Evolutionary conservation across 257 asterid genomes (phyloP).

Genomic region (Capsicum pubescens): DNA sequence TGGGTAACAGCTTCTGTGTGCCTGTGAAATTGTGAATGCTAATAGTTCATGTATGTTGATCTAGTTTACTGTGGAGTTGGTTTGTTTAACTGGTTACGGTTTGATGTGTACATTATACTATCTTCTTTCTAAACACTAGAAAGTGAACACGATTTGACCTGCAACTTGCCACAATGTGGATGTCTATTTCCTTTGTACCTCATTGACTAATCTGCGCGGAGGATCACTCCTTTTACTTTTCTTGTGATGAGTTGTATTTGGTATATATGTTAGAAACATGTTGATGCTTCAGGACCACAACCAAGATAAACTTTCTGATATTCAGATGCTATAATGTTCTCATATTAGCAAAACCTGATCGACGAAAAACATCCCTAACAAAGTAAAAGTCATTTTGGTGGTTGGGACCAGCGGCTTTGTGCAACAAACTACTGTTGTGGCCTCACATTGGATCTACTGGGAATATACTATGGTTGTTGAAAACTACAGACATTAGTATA

Average conservation of each 20-base stretch:
- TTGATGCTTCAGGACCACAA: constrained; percentile 45
- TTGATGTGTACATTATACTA: constrained; percentile 32
- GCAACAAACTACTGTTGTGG: not conserved
- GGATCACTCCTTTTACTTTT: constrained; percentile 30
- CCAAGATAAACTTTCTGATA: constrained; percentile 23
- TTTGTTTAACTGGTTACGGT: constrained; percentile 16
- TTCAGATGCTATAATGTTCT: not conserved
- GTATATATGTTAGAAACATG: constrained; percentile 13
- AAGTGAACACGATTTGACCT: constrained; percentile 23
- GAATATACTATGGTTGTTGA: constrained; percentile 1
- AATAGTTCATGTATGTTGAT: constrained; percentile 21
- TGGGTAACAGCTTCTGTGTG: constrained; percentile 32
- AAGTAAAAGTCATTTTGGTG: not conserved
- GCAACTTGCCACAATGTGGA: constrained; percentile 26
- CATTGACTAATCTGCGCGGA: not conserved
- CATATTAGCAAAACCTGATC: constrained; percentile 6
- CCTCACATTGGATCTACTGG: constrained; percentile 8
- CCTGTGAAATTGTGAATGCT: constrained; percentile 33
- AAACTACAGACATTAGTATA: not conserved
- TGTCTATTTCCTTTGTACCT: constrained; percentile 15
- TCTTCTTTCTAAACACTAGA: constrained; percentile 27
- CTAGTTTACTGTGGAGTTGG: constrained; percentile 25
- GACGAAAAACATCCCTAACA: not conserved
- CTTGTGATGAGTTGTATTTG: constrained; percentile 29
- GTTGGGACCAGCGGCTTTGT: not conserved